Evolutionary conservation across 139 green algal genomes (phyloP).

Genomic region (Desmodesmus armatus): DNA sequence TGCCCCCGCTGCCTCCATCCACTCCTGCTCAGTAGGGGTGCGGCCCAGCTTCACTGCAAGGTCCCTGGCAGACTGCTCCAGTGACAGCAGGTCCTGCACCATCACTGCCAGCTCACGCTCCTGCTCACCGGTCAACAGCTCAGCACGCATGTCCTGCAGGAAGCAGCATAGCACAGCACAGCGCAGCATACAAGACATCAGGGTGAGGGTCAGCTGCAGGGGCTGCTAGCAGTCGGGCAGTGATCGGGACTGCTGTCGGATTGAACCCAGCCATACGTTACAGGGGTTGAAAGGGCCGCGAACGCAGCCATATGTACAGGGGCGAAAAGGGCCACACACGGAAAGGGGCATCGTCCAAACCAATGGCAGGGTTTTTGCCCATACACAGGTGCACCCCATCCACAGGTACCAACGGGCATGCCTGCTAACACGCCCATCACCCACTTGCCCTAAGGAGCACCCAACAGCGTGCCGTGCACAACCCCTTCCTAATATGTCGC

Average conservation of each 20-base stretch:
- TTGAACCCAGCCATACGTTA: no score
- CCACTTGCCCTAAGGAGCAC: no score
- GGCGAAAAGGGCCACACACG: no score
- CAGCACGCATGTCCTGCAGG: slow-evolving; percentile 35
- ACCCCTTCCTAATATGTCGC: no score
- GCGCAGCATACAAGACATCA: not conserved
- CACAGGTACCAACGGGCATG: no score
- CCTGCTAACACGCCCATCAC: no score
- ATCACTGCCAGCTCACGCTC: slow-evolving; percentile 82
- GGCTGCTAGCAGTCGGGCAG: not conserved
- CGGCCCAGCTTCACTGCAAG: slow-evolving; percentile 59
- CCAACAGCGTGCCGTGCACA: no score
- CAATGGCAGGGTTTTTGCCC: no score
- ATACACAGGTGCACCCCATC: no score
- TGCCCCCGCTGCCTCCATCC: slow-evolving; percentile 60
- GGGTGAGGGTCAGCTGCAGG: not conserved
- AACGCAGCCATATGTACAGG: no score
- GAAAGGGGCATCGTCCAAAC: no score
- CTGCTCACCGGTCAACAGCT: slow-evolving; percentile 75
- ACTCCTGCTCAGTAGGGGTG: slow-evolving; percentile 63
- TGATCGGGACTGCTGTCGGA: not conserved
- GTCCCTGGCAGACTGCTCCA: slow-evolving; percentile 66
- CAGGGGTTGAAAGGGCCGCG: no score
- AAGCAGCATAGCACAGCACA: not conserved
- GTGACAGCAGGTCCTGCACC: slow-evolving; percentile 77